Evolutionary conservation across 1,139 yeast genomes (phyloP).

Genomic region (Lodderomyces parapsilosis): DNA sequence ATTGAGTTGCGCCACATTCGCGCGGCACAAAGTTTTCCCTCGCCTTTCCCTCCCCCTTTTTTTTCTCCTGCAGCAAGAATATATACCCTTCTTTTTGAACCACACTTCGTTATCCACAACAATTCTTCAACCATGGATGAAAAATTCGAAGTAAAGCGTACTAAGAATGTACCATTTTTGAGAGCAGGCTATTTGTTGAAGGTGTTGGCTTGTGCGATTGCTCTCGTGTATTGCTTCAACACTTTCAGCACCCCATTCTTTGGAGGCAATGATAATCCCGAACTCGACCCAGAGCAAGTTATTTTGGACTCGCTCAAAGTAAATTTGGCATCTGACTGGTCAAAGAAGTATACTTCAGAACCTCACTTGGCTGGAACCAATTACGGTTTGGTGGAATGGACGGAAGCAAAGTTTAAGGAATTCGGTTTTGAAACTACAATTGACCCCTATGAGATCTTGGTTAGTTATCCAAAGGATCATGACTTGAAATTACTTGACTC

Average conservation of each 20-base stretch:
- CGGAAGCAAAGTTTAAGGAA: slow-evolving; percentile 58
- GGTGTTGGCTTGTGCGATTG: background rate
- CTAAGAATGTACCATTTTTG: background rate
- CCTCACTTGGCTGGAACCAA: slow-evolving; percentile 78
- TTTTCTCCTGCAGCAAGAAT: background rate
- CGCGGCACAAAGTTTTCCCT: background rate
- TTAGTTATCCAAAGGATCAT: slow-evolving; percentile 51
- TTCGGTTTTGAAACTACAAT: slow-evolving; percentile 53
- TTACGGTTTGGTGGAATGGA: slow-evolving; percentile 62
- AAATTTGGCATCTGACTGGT: slow-evolving; percentile 57
- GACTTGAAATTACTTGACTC: slow-evolving; percentile 39
- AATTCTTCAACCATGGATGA: background rate
- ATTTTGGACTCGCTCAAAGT: slow-evolving; percentile 40
- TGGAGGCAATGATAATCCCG: background rate
- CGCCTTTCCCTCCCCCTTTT: background rate
- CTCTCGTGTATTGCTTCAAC: background rate
- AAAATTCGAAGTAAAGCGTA: background rate
- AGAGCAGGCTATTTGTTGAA: background rate
- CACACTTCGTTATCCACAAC: background rate
- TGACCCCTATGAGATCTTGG: slow-evolving; percentile 59
- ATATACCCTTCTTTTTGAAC: background rate
- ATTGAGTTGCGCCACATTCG: background rate
- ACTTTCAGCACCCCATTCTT: background rate
- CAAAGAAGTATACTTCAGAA: slow-evolving; percentile 51
- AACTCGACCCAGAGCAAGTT: slow-evolving; percentile 7